Base-by-base conservation (phyloP, 306 rosid genomes). In the Cajanus cajan region DNA sequence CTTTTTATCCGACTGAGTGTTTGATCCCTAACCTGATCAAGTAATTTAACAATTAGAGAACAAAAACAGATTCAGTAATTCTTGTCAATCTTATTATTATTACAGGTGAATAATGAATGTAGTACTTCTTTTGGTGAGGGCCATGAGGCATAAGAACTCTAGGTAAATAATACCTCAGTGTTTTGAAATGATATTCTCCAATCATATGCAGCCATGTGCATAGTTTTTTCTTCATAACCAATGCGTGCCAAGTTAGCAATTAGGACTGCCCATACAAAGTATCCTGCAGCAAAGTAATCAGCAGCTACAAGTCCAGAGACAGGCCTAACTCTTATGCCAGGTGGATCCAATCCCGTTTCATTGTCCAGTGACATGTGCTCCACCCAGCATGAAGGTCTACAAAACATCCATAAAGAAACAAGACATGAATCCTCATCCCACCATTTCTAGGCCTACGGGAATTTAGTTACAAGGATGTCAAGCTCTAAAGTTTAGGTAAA, bases 261-360 rank as follows among this genome's bases (percentile, higher is more conserved):
- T 41, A 93, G 78, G 52, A 92, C 94, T 12, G 97, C 97, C 97
- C 96, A 92, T 40, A 92, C 97, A 19, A 92, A 92, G 82, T 92
- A 92, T 47, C 97, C 97, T 0, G 97, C 86, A 55, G 93, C 92
- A 78, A 92, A 92, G 84, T 92, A 92, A 82, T 92, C 97, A 34
- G 97, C 97, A 76, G 97, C 97, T 65, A 92, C 97, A 70, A 92
- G 96, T 78, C 97, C 96, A 66, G 88, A 81, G 77, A 92, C 97
- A 48, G 94, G 80, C 85, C 97, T 82, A 31, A 93, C 87, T 90
- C 97, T 85, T 36, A 93, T 87, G 40, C 90, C 92, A 47, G 89
- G 81, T 58, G 97, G 97, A 86, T 93, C 97, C 44, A 93, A 16
- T 71, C 97, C 97, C 25, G 91, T 88, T 88, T 92, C 96, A 41